A percentile compares a stretch with the other conserved stretches of the same genome.
Conservation (phyloP, 2,329 filamentous ascomycete genomes). For the Sclerotinia minor region DNA sequence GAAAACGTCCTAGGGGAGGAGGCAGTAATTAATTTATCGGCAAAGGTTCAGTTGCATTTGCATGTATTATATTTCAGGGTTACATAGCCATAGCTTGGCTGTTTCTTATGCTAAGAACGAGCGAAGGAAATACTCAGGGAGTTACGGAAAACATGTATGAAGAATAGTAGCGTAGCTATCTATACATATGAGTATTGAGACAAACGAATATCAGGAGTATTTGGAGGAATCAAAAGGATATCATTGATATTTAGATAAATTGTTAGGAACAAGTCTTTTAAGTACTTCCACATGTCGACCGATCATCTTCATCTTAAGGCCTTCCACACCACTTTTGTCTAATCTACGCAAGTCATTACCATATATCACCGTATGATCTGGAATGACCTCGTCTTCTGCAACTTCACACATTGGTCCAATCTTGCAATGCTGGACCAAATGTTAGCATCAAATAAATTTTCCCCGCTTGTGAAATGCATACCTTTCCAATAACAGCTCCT, state of each 20-base stretch:
- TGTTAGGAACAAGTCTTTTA: constrained; percentile 65
- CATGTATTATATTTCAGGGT: constrained; percentile 38
- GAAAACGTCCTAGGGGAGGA: constrained; percentile 48
- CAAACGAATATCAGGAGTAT: constrained; percentile 21
- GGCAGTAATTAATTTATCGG: constrained; percentile 32
- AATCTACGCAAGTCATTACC: constrained; percentile 59
- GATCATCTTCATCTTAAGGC: constrained; percentile 63
- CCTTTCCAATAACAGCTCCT: constrained; percentile 63
- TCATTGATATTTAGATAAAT: constrained; percentile 44
- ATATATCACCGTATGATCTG: constrained; percentile 69
- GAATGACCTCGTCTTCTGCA: constrained; percentile 56
- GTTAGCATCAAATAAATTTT: constrained; percentile 11
- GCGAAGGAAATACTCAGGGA: constrained; percentile 2
- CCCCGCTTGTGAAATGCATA: constrained; percentile 41
- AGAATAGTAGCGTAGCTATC: constrained; percentile 19
- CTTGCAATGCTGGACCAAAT: constrained; percentile 60
- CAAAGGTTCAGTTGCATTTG: constrained; percentile 28
- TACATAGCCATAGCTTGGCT: constrained; percentile 35
- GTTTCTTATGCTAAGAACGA: constrained; percentile 32
- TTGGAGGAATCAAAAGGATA: constrained; percentile 17
- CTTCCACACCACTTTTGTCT: constrained; percentile 61
- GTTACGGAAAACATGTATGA: constrained; percentile 26
- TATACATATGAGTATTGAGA: constrained; percentile 8
- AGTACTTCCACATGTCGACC: constrained; percentile 68
- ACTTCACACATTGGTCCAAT: constrained; percentile 65